Evolutionary conservation across 257 asterid species (phyloP).

Genomic region (Solanum neorickii): DNA sequence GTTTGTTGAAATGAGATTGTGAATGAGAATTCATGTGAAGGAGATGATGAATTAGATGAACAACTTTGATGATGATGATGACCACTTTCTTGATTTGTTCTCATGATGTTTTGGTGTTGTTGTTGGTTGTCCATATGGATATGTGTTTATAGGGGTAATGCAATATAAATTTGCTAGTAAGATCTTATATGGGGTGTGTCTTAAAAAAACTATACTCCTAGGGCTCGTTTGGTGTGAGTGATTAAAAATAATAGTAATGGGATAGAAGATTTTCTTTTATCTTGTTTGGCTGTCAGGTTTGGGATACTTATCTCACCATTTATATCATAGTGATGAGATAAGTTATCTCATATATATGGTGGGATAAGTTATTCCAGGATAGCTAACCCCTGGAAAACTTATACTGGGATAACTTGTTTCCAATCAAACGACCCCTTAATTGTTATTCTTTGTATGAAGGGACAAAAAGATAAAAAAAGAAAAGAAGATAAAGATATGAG

Average conservation of each 20-base stretch:
- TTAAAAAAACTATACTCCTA: neutral
- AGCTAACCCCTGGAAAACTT: too few relatives aligned
- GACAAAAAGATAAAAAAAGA: neutral
- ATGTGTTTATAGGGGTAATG: neutral
- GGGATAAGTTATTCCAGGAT: too few relatives aligned
- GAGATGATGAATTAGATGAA: slow-evolving; percentile 43
- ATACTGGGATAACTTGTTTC: neutral
- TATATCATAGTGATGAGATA: too few relatives aligned
- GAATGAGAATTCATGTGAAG: slow-evolving; percentile 89
- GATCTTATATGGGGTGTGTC: neutral
- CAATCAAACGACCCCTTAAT: neutral
- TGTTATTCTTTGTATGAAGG: neutral
- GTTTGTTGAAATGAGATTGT: slow-evolving; percentile 49
- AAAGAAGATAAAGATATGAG: neutral
- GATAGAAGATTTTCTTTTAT: too few relatives aligned
- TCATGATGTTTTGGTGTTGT: neutral
- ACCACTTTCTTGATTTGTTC: neutral
- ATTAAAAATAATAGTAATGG: too few relatives aligned
- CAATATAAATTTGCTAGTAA: neutral
- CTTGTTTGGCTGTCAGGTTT: too few relatives aligned
- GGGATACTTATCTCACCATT: too few relatives aligned
- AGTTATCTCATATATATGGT: too few relatives aligned
- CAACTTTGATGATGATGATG: neutral
- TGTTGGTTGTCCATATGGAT: neutral
- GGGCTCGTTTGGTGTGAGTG: too few relatives aligned